phyloP scores from a whole-genome alignment of 805 yeast species.

The Metschnikowia shivogae region DNA sequence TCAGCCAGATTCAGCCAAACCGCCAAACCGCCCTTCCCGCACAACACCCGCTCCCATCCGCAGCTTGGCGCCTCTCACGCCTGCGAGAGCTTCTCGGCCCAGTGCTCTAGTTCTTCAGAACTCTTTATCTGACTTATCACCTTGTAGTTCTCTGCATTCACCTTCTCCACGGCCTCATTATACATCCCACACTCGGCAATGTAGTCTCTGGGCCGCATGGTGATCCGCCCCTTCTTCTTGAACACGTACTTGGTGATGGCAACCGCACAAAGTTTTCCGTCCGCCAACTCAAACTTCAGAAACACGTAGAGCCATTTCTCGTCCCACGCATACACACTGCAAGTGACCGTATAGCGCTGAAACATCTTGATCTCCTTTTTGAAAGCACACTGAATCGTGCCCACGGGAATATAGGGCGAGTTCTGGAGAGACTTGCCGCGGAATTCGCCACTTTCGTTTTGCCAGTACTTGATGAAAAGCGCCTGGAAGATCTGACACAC shows the following conservation, averaged over 20 bases:
- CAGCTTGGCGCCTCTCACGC: no score
- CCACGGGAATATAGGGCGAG: conserved; percentile 73
- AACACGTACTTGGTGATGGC: conserved; percentile 77
- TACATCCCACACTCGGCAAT: conserved; percentile 53
- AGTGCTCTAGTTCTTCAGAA: conserved; percentile 31
- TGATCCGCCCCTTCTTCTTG: conserved; percentile 66
- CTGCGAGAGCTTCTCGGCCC: conserved; percentile 20
- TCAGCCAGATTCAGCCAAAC: no score
- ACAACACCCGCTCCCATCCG: no score
- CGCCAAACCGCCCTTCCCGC: no score
- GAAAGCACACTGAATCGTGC: conserved; percentile 63
- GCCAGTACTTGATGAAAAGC: conserved; percentile 45
- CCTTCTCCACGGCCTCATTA: conserved; percentile 45
- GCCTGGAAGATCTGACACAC: conserved; percentile 55
- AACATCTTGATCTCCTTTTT: conserved; percentile 71
- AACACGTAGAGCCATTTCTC: conserved; percentile 77
- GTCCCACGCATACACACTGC: conserved; percentile 77
- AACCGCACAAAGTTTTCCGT: conserved; percentile 44
- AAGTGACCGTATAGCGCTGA: conserved; percentile 49
- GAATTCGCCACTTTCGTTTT: conserved; percentile 34
- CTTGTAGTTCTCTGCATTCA: conserved; percentile 37
- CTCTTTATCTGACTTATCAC: conserved; percentile 35
- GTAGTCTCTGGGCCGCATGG: conserved; percentile 63
- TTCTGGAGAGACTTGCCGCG: conserved; percentile 22
- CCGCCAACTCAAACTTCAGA: conserved; percentile 45